Base-by-base conservation (phyloP, 2,329 filamentous ascomycete species). In the Paracoccidioides lutzii region DNA sequence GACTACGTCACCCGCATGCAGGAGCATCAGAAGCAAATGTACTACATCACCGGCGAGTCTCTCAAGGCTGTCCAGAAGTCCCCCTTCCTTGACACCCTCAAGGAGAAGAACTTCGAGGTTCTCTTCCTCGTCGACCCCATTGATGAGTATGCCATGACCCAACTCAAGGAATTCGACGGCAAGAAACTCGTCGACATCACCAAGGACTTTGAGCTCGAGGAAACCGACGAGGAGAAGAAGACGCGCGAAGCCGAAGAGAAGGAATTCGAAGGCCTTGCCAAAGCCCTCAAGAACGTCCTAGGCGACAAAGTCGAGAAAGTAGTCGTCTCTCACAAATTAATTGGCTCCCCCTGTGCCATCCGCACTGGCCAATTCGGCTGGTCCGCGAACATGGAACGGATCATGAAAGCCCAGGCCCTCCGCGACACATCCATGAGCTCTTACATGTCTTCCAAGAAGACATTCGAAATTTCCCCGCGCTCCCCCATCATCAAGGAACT, bases 401-500 rank as follows among this genome's bases (percentile, higher is more conserved):
- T 98, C 85, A 98, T 98, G 93, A 98, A 98, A 87, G 93, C 93
- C 33, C 93, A 98, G 82, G 93, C 93, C 71, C 91, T 98, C 70
- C 93, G 93, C 79, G 93, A 98, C 80, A 98, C 93, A 66, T 96
- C 90, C 69, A 98, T 98, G 93, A 89, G 83, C 78, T 95, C 89
- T 68, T 98, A 98, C 88, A 98, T 98, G 93, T 94, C 89, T 64
- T 97, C 91, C 74, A 98, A 98, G 90, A 98, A 98, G 89, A 98
- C 93, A 37, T 97, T 98, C 66, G 93, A 98, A 81, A 97, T 98
- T 77, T 97, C 93, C n/a, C 93, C 93, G 75, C 91, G 93, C 82
- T 95, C 89, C 68, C 73, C 89, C 63, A 98, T 98, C 76, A 84
- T 98, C 81, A 87, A 95, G 84, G 93, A 97, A 83, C 86, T 98